Evolutionary conservation across 208 protist genomes (phyloP).

Genomic region (Histomonas meleagridis): DNA sequence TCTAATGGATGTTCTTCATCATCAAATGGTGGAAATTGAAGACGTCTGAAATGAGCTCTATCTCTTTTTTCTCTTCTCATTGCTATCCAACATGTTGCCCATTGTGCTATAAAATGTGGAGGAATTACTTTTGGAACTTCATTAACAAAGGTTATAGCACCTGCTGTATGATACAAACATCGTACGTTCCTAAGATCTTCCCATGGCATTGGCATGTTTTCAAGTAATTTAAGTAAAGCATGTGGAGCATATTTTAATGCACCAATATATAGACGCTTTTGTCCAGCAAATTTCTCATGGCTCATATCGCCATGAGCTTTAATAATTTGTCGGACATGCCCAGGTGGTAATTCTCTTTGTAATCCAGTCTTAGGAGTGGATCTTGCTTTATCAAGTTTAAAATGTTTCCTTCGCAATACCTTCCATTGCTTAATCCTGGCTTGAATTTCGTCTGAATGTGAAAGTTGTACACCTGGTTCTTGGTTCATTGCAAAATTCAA

Average conservation of each 20-base stretch:
- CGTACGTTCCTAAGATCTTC: conserved; percentile 44
- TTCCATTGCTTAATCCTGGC: neutral
- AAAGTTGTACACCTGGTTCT: no score
- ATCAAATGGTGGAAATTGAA: conserved; percentile 94
- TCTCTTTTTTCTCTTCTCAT: conserved; percentile 98
- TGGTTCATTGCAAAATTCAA: no score
- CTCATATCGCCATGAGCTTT: conserved; percentile 98
- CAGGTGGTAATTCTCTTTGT: conserved; percentile 71
- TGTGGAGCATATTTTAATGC: conserved; percentile 97
- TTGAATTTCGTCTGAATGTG: no score
- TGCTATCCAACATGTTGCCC: conserved; percentile 97
- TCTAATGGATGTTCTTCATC: conserved; percentile 97
- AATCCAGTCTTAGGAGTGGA: neutral
- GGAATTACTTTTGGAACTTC: conserved; percentile 90
- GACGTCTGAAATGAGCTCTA: conserved; percentile 82
- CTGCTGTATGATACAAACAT: conserved; percentile 39
- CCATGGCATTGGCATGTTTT: conserved; percentile 98
- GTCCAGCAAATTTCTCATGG: conserved; percentile 86
- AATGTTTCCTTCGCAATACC: neutral
- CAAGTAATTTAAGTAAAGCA: conserved; percentile 95
- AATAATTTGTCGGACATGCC: conserved; percentile 95
- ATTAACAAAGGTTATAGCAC: conserved; percentile 97
- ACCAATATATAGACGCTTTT: conserved; percentile 96
- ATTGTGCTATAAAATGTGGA: conserved; percentile 76
- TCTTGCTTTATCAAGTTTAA: neutral